Percentiles rank a stretch among this genome's conserved stretches.
phyloP scores from a whole-genome alignment of 1,139 yeast species.

The Blastobotrys malaysiensis region DNA sequence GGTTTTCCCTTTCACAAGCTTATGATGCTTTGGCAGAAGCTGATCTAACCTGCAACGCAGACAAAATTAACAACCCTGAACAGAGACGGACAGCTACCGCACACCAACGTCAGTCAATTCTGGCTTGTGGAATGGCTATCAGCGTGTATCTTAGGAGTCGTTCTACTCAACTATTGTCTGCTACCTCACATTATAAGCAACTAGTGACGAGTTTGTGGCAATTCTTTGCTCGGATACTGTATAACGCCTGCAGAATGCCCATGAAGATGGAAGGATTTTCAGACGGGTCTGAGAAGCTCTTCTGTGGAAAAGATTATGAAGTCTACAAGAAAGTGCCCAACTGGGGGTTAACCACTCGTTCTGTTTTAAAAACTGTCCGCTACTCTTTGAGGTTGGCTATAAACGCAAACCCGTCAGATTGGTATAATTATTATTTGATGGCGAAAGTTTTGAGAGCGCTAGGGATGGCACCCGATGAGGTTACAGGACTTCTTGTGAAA shows the following conservation, averaged over 20 bases:
- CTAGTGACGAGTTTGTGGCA: conserved; percentile 49
- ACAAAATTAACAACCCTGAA: conserved; percentile 62
- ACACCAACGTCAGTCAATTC: conserved; percentile 61
- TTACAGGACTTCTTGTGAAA: conserved; percentile 23
- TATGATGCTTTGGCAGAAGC: conserved; percentile 79
- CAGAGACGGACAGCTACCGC: conserved; percentile 58
- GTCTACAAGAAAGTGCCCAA: conserved; percentile 5
- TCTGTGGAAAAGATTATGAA: conserved; percentile 24
- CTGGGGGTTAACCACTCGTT: background rate
- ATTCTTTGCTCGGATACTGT: conserved; percentile 55
- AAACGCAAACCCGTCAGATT: conserved; percentile 38
- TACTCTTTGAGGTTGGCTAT: conserved; percentile 26
- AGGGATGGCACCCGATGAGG: conserved; percentile 19
- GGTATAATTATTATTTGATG: conserved; percentile 58
- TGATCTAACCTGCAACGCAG: conserved; percentile 87
- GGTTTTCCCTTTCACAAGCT: conserved; percentile 81
- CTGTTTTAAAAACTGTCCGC: conserved; percentile 16
- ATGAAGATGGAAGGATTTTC: conserved; percentile 45
- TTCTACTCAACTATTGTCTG: background rate
- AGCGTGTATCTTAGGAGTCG: conserved; percentile 39
- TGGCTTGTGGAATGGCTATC: conserved; percentile 77
- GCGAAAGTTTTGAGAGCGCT: conserved; percentile 57
- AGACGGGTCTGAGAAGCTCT: conserved; percentile 22
- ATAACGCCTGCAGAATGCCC: conserved; percentile 53
- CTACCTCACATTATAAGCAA: conserved; percentile 28